Evolutionary conservation across 176 grass and related monocot genomes (phyloP), one percentile per base, ranked within the genome.

Genomic region (Cenchrus purpureus): DNA sequence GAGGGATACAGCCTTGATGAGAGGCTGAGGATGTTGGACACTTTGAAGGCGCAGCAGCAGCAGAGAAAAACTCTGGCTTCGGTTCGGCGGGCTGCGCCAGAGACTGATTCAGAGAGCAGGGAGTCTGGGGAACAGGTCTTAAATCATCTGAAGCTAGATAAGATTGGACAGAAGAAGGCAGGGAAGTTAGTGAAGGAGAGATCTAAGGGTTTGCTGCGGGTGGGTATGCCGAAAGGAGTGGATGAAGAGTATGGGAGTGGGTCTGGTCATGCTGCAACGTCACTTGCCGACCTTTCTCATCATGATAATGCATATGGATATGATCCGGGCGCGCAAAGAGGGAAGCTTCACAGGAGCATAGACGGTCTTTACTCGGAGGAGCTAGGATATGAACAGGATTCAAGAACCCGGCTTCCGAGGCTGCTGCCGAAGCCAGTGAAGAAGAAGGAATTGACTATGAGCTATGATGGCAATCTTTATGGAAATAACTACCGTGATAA

Each of bases 101-200:
- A 92, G 83, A 87, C 88, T 44, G 90, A 95, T 76, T 88, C 80
- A 0, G 88, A 92, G 86, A 84, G 79, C 88, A 76, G 76, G 66
- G 88, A 86, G 68, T 92, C 86, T 28, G 67, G 67, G 59, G 77
- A 92, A 16, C 80, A 71, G 79, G 84, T 79, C 42, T 57, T 87
- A 56, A 19, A 19, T 12, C 67, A 49, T 29, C 19, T 19, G 51
- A 92, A 72, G 62, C 71, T 45, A 61, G 69, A 91, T 76, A 94
- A 91, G 79, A 80, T 66, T 43, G 80, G 81, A 12, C 49, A 83
- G 28, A 82, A 55, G 52, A 86, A 89, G 43, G 44, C 73, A 49
- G 86, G 60, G 45, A 95, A 86, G 51, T 76, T 45, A 17, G 76
- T 31, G 19, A 92, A 92, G 82, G 93, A 89, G 4, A 79, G 50